These are phyloP conservation scores for Wallacemonas sp. DNA, from an alignment of 208 protist genomes.

Conservation along the genomic window DNA sequence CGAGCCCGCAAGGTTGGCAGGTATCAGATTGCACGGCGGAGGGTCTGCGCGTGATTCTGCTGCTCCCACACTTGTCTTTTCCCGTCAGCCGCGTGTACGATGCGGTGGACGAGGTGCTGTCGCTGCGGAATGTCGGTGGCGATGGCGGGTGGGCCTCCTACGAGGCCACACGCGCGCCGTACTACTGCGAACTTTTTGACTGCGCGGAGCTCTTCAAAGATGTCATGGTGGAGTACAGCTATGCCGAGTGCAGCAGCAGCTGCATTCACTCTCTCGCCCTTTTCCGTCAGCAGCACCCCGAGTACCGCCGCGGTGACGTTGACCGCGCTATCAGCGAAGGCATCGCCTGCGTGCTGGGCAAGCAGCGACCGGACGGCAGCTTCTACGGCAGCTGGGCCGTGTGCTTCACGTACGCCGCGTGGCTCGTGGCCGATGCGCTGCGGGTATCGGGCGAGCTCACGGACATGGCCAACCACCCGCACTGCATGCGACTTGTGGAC, in stretches of 20 bases:
- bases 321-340: conserved; percentile 84
- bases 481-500: conserved; percentile 78
- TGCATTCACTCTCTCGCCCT: conserved; percentile 92
- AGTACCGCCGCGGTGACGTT: conserved; percentile 91
- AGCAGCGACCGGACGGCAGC: conserved; percentile 84
- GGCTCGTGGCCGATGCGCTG: conserved; percentile 95
- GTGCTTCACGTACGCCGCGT: conserved; percentile 98
- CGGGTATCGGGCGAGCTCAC: conserved; percentile 68
- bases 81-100: conserved; percentile 67
- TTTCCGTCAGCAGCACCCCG: conserved; percentile 90
- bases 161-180: conserved; percentile 89
- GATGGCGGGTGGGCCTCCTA: conserved; percentile 96
- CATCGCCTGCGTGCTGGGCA: conserved; percentile 83
- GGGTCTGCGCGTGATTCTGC: conserved; percentile 92
- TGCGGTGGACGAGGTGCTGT: conserved; percentile 95
- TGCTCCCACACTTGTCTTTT: conserved; percentile 55
- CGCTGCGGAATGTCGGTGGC: conserved; percentile 89
- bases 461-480: conserved; percentile 68
- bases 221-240: conserved; percentile 98
- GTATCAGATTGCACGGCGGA: conserved; percentile 98
- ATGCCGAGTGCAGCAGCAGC: conserved; percentile 96
- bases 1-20: conserved; percentile 94
- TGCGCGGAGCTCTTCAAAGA: conserved; percentile 96
- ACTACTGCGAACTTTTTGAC: conserved; percentile 94
- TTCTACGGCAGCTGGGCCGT: conserved; percentile 97